Base-by-base conservation (phyloP, 352 stramenopile species). In the Phytophthora pinifolia region DNA sequence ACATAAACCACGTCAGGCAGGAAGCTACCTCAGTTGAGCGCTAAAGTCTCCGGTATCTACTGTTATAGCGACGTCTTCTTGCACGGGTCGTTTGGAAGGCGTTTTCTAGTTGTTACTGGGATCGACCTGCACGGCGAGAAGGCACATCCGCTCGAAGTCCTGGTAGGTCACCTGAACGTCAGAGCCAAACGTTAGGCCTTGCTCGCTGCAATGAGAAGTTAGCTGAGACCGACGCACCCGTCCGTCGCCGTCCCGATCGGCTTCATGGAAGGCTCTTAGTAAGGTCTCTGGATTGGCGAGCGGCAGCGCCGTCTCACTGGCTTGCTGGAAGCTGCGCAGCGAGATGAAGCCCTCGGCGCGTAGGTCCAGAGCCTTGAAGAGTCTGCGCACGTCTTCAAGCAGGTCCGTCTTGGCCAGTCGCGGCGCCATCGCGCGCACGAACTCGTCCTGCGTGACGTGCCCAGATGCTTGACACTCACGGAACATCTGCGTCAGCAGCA, bases 321-420 rank as follows among this genome's bases (percentile, higher is more conserved):
- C 75, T 43, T 60, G 32, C 25, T 72, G 50, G 58, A 90, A 90
- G 56, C 70, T 87, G 25, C 65, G 55, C 8, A 77, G 60, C n/a
- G 76, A 79, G 38, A 90, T 71, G 47, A 90, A 90, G 1, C 79
- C 79, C 50, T 88, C 57, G 0, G 73, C 68, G 12, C 72, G 62
- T 22, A 84, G 39, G 37, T 88, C 79, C 34, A 90, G 51, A 17
- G 79, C 77, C 62, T 90, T 90, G 55, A 90, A 90, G 15, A 65
- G 39, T 17, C 73, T 72, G 9, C 77, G 65, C 6, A 86, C 60
- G 45, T 79, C 62, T 27, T 88, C 79, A 4, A 90, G 53, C 33
- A 84, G 20, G 48, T 90, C 78, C 2, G 50, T 67, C 14, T 68
- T 81, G 18, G 38, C 58, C 31, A 86, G 36, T 20, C 79, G 64